Conservation (phyloP, 495 filamentous ascomycete genomes). For the Penicillium argentinense region DNA sequence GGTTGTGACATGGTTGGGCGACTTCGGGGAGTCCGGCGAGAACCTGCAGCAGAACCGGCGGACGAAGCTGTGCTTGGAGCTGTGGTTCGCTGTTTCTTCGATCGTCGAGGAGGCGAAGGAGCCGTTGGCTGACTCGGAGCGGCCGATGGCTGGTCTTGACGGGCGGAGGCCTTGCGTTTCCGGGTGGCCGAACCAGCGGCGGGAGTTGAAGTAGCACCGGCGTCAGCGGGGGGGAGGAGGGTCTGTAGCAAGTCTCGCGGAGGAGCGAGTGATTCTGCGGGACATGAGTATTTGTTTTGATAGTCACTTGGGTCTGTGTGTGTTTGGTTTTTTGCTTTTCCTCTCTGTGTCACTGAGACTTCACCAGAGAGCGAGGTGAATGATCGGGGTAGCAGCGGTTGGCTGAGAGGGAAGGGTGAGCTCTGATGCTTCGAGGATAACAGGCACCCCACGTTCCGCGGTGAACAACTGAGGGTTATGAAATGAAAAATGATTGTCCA, state of each 20-base stretch:
- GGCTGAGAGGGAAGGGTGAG: too few species aligned
- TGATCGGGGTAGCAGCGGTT: too few species aligned
- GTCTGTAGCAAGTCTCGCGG: conserved; percentile 73
- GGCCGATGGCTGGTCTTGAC: conserved; percentile 39
- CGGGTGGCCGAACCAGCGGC: conserved; percentile 47
- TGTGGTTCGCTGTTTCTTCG: conserved; percentile 43
- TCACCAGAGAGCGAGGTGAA: too few species aligned
- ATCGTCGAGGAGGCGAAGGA: conserved; percentile 44
- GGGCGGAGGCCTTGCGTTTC: conserved; percentile 58
- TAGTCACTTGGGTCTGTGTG: conserved; percentile 13
- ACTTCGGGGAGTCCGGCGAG: conserved; percentile 64
- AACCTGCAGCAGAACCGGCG: conserved; percentile 33
- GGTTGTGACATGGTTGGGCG: conserved; percentile 79
- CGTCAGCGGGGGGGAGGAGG: conserved; percentile 42
- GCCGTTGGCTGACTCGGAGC: conserved; percentile 40
- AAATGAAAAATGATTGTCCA: too few species aligned
- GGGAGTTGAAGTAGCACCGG: conserved; percentile 35
- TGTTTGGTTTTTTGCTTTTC: conserved; percentile 2
- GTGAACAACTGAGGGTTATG: too few species aligned
- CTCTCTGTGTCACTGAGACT: too few species aligned
- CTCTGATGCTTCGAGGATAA: too few species aligned
- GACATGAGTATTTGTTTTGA: conserved; percentile 70
- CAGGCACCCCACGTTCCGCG: too few species aligned
- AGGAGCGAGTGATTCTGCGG: conserved; percentile 78
- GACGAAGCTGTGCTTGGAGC: conserved; percentile 46